phyloP scores from a whole-genome alignment of 345 rosid species.

The Salix suchowensis region DNA sequence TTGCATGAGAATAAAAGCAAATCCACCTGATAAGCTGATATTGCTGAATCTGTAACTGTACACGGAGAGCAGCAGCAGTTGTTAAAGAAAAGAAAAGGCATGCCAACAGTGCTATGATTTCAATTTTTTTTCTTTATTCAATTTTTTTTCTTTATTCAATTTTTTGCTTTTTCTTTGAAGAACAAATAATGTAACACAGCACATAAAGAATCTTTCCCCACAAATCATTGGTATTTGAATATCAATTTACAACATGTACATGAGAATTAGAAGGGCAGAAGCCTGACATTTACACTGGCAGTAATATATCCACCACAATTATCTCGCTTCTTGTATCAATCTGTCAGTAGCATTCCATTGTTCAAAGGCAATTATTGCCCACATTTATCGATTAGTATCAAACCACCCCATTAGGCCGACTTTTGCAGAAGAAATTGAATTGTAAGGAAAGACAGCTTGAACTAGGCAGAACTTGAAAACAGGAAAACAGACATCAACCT shows the following conservation, averaged over 20 bases:
- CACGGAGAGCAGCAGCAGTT: neutral
- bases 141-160: slow-evolving; percentile 6
- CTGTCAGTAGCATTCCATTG: slow-evolving; percentile 43
- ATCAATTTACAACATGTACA: slow-evolving; percentile 75
- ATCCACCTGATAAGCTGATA: neutral
- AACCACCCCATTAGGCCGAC: slow-evolving; percentile 26
- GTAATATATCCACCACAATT: slow-evolving; percentile 17
- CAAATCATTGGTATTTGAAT: slow-evolving; percentile 41
- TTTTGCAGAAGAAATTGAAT: slow-evolving; percentile 1
- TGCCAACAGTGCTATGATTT: neutral
- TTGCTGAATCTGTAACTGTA: neutral
- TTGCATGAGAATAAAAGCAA: neutral
- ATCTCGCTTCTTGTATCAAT: slow-evolving; percentile 33
- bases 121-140: slow-evolving; percentile 1
- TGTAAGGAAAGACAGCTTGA: slow-evolving; percentile 1
- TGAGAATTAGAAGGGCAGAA: slow-evolving; percentile 34
- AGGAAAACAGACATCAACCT: slow-evolving; percentile 39
- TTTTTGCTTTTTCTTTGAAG: slow-evolving; percentile 28
- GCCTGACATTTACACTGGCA: slow-evolving; percentile 27
- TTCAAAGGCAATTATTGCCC: slow-evolving; percentile 17
- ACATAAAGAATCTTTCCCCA: slow-evolving; percentile 46
- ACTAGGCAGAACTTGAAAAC: slow-evolving; percentile 5
- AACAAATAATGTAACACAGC: slow-evolving; percentile 65
- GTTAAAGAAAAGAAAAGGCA: neutral
- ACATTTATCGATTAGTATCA: slow-evolving; percentile 37